Percentiles rank a stretch among this genome's conserved stretches.
Conservation (phyloP, 306 rosid genomes). For the Comarum palustre region DNA sequence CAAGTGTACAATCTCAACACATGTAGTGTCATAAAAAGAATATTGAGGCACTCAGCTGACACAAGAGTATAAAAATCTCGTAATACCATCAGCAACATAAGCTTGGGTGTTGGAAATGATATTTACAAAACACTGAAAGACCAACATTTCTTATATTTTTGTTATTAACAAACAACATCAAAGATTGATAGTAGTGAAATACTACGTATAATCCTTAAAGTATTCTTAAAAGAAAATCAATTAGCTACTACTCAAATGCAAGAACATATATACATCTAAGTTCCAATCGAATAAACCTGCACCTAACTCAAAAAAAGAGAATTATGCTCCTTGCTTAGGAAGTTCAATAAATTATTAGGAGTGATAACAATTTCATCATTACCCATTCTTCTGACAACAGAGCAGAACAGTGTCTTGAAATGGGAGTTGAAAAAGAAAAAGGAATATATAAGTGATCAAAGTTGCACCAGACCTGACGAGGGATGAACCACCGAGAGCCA, state of each 20-base stretch:
- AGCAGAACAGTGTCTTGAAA: neutral
- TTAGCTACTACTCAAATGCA: neutral
- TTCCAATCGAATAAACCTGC: no score
- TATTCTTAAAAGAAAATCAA: neutral
- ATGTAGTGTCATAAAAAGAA: neutral
- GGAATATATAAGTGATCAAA: conserved; percentile 5
- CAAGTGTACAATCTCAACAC: neutral
- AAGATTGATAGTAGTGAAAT: neutral
- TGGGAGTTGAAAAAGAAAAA: neutral
- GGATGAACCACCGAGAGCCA: conserved; percentile 98
- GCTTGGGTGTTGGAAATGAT: neutral
- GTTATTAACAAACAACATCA: neutral
- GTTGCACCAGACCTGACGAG: conserved; percentile 71
- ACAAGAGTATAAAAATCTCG: neutral
- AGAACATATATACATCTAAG: neutral
- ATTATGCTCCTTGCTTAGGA: neutral
- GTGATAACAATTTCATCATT: neutral
- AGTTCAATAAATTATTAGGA: neutral
- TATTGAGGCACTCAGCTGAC: neutral
- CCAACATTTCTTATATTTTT: neutral
- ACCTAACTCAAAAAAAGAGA: no score
- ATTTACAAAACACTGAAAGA: neutral
- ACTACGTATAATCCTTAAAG: neutral
- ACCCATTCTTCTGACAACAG: neutral
- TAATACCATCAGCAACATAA: neutral